phyloP scores from a whole-genome alignment of 139 green algal genomes.

The Chlamydomonas incerta region DNA sequence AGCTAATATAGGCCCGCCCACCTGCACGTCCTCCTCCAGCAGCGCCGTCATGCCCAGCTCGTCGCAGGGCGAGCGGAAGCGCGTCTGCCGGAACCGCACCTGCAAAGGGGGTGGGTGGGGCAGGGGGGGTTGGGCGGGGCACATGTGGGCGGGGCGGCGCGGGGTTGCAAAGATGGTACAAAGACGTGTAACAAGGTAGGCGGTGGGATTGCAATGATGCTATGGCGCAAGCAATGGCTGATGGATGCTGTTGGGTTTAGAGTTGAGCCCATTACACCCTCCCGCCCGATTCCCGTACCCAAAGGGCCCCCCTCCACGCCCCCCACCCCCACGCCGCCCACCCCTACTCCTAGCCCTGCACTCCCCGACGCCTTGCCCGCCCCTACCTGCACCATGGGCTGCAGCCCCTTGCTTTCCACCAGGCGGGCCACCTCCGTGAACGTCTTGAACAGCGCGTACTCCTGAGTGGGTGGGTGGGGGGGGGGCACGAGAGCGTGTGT shows the following conservation, averaged over 20 bases:
- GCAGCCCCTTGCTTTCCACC: conserved; percentile 55
- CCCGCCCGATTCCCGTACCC: too few relatives aligned
- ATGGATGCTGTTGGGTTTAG: too few relatives aligned
- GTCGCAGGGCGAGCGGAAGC: background rate
- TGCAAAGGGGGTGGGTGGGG: background rate
- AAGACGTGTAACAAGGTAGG: too few relatives aligned
- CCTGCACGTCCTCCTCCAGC: conserved; percentile 16
- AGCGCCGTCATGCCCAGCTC: background rate
- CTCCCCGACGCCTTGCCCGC: background rate
- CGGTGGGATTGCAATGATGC: too few relatives aligned
- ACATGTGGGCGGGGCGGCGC: too few relatives aligned
- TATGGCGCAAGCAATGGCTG: too few relatives aligned
- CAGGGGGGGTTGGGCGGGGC: background rate
- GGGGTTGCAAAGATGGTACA: too few relatives aligned
- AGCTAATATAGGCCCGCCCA: too few relatives aligned
- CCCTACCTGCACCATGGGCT: conserved; percentile 50
- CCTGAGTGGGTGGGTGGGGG: conserved; percentile 5
- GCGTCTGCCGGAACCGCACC: conserved; percentile 8
- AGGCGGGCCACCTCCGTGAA: conserved; percentile 57
- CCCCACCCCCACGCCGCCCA: background rate
- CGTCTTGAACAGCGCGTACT: conserved; percentile 62
- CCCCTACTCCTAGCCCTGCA: background rate
- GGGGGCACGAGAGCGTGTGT: too few relatives aligned
- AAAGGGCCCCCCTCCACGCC: background rate
- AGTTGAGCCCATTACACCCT: too few relatives aligned